phyloP scores from a whole-genome alignment of 345 rosid genomes.

The Bruguiera sexangula region DNA sequence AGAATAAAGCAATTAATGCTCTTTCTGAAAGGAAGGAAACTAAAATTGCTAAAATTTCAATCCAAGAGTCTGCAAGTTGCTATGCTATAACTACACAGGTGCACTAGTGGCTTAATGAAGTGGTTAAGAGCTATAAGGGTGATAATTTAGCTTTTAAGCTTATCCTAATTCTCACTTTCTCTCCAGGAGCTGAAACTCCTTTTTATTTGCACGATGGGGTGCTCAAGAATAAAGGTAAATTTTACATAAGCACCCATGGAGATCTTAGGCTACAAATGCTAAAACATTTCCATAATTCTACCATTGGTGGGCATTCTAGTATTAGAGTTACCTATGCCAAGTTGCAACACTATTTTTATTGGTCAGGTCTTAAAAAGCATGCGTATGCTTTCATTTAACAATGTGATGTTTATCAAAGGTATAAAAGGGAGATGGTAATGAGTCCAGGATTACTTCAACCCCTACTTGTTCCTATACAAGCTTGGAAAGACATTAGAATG shows the following conservation, averaged over 20 bases:
- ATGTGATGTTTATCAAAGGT: not conserved
- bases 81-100: too few species aligned
- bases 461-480: not conserved
- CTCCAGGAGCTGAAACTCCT: not conserved
- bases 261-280: not conserved
- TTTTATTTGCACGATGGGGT: not conserved
- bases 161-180: too few species aligned
- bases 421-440: not conserved
- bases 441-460: not conserved
- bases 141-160: not conserved
- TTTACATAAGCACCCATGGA: not conserved
- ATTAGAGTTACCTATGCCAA: not conserved
- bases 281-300: fast-evolving
- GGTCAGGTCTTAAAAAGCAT: not conserved
- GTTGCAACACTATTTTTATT: not conserved
- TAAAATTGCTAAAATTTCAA: too few species aligned
- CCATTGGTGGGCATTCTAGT: not conserved
- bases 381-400: not conserved
- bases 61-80: too few species aligned
- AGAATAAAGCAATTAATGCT: not conserved
- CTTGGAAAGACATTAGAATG: not conserved
- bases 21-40: not conserved
- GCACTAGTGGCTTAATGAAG: not conserved
- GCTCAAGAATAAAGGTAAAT: not conserved
- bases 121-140: not conserved